A percentile compares a stretch with the other conserved stretches of the same genome.
These are phyloP conservation scores for Botrytis hyacinthi DNA, from an alignment of 2,329 filamentous ascomycete genomes.

Conservation along the genomic window DNA sequence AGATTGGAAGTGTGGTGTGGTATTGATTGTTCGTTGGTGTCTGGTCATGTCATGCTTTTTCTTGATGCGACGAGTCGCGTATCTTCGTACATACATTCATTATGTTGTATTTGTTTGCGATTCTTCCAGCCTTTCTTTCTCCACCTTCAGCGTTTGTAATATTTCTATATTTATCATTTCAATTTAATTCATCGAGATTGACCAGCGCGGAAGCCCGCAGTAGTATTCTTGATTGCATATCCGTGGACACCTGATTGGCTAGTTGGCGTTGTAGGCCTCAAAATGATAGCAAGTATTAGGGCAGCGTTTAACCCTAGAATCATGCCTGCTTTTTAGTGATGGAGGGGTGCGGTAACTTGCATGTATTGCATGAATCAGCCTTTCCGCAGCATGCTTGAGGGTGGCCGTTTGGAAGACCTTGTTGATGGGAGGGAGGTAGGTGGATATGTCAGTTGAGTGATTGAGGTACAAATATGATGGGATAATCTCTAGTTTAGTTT, in stretches of 20 bases:
- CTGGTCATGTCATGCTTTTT: background rate
- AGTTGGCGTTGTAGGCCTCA: background rate
- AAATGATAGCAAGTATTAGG: background rate
- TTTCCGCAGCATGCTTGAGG: background rate
- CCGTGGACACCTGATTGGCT: background rate
- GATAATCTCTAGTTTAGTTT: background rate
- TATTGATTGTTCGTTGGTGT: background rate
- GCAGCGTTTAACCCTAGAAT: too few relatives aligned
- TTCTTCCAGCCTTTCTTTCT: background rate
- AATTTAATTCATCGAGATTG: background rate
- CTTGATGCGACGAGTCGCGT: background rate
- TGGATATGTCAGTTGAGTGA: background rate
- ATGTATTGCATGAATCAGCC: conserved; percentile 1
- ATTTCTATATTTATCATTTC: background rate
- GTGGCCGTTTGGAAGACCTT: background rate
- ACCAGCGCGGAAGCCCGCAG: background rate
- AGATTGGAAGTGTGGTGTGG: background rate
- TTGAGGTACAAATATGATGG: background rate
- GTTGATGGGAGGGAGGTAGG: background rate
- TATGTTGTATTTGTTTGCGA: background rate
- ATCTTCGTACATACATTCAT: background rate
- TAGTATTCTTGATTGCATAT: background rate
- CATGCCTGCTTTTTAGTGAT: background rate
- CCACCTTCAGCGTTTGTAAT: background rate
- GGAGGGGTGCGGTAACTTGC: background rate